Evolutionary conservation across 2,329 filamentous ascomycete species (phyloP), one percentile per base, ranked within the genome.

Genomic region (Colletotrichum phormii): DNA sequence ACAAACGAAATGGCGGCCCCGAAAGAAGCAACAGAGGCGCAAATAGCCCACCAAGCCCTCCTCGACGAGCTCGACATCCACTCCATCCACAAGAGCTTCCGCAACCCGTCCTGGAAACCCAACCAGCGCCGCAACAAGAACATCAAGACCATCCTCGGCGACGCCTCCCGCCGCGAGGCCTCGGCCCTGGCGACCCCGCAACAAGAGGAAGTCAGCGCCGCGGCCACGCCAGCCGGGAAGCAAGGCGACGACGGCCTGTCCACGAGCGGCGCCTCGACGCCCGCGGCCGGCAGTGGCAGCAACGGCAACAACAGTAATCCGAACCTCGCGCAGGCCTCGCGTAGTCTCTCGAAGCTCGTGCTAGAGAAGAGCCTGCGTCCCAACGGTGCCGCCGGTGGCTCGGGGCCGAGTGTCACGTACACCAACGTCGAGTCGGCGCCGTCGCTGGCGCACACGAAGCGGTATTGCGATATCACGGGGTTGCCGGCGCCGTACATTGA

Each of bases 41-140:
- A 94, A 81, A 92, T 97, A 75, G 92, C 93, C 59, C 96, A 98
- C 81, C 93, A 94, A 81, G 89, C 91, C 77, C 92, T 98, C 74
- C 92, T 99, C 77, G 95, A 98, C 83, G 87, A 94, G 81, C 94
- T 98, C 79, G 97, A 99, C 86, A 95, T 98, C 79, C 93, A 97
- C 82, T 90, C 91, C 72, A 90, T 94, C 80, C 91, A 91, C 78
- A 97, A 97, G 85, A 93, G 91, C 79, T 99, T 98, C 87, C 95
- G 96, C 82, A 98, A 95, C 81, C 87, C 93, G 3, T 86, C 91
- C 81, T 99, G 97, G 97, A 95, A 94, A 80, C 95, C 97, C 18
- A 95, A 96, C 76, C 93, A 95, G 83, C 95, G 97, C 64, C 94
- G 97, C 83, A 99, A 99, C 90, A 99, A 99, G 87, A 98, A 98